Evolutionary conservation across 805 yeast genomes (phyloP), one percentile per base, ranked within the genome.

Genomic region (Cyberlindnera americana): DNA sequence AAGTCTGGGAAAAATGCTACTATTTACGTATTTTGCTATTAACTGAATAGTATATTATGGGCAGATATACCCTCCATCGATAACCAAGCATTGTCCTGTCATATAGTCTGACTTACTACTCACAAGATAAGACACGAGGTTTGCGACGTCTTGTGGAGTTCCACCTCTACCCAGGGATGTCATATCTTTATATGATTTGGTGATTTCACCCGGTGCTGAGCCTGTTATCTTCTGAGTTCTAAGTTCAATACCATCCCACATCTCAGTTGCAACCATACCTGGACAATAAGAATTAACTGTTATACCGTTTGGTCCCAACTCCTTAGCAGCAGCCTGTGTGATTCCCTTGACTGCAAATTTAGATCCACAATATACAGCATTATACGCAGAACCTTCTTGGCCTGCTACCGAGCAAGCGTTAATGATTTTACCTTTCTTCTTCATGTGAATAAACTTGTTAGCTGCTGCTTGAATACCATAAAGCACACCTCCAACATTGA

Each of bases 201-300:
- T 40, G 27, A 58, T 47, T 21, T 47, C 60, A 17, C 33, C 33
- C n/a, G 46, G 43, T 36, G 57, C 47, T 28, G 46, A 50, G 23
- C 64, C 60, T 25, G 49, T 41, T 26, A 52, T 23, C 33, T 46
- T 52, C 24, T 53, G 46, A 40, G 57, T 38, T 43, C 49, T 40
- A n/a, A 40, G 40, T 44, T 59, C 64, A 29, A 60, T 52, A 17
- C 49, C 41, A 32, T 59, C 62, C 57, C 61, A 54, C 61, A 67
- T 56, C 41, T 65, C 64, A 1, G 71, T 66, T 17, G 56, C 46
- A n/a, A 64, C 67, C 38, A 61, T 59, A 22, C 70, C 72, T 13
- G 70, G 71, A 43, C 64, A 62, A 40, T 65, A 61, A 5, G 61
- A 46, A 44, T 67, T 67, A 13, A 66, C 65, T 15, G 65, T 60